Conservation (phyloP, 1,284 basidiomycete genomes). For the Psilocybe mexicana region DNA sequence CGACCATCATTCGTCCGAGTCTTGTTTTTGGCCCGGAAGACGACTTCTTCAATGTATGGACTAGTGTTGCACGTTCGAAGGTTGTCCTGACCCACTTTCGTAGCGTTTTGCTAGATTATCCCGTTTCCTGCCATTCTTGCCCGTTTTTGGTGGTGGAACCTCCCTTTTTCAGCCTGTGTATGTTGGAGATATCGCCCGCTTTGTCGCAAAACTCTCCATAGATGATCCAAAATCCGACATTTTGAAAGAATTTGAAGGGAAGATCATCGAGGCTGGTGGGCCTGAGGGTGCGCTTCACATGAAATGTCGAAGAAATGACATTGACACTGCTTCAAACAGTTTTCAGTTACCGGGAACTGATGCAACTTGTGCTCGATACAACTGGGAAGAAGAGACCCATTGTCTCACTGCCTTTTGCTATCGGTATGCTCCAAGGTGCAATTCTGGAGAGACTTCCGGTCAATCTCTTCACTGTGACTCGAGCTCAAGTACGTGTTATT, state of each 20-base stretch:
- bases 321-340: slow-evolving; percentile 38
- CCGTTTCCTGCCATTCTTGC: slow-evolving; percentile 62
- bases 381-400: slow-evolving; percentile 54
- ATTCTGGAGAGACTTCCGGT: slow-evolving; percentile 62
- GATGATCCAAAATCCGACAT: slow-evolving; percentile 39
- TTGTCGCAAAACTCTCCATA: slow-evolving; percentile 59
- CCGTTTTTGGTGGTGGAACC: slow-evolving; percentile 69
- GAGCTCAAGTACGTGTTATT: slow-evolving; percentile 52
- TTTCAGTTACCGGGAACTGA: slow-evolving; percentile 64
- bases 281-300: slow-evolving; percentile 51
- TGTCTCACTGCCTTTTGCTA: slow-evolving; percentile 58
- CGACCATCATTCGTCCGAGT: slow-evolving; percentile 67
- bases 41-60: slow-evolving; percentile 63
- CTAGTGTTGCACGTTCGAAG: background rate
- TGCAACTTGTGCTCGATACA: slow-evolving; percentile 60
- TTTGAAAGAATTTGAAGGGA: slow-evolving; percentile 44
- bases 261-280: slow-evolving; percentile 68
- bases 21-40: slow-evolving; percentile 75
- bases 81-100: background rate
- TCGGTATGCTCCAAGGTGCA: slow-evolving; percentile 62
- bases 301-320: background rate
- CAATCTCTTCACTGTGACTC: slow-evolving; percentile 68
- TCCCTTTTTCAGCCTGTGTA: slow-evolving; percentile 73
- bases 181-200: slow-evolving; percentile 61
- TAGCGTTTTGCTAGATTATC: slow-evolving; percentile 65